These are phyloP conservation scores for Phoma herbarum DNA, from an alignment of 2,329 filamentous ascomycete species.

Conservation along the genomic window DNA sequence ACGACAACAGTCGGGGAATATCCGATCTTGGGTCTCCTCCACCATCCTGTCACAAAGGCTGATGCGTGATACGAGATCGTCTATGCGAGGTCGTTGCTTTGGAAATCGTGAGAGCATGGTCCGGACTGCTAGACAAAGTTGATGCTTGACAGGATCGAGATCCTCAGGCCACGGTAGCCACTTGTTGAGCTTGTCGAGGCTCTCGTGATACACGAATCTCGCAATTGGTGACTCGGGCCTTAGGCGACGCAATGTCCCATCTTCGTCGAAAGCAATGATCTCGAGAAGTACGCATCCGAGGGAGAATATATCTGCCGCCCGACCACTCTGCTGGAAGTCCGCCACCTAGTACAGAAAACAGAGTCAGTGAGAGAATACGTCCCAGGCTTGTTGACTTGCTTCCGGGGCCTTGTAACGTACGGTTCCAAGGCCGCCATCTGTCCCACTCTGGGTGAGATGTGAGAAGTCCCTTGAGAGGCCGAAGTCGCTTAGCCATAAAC, in stretches of 20 bases:
- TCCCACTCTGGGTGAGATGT: conserved; percentile 28
- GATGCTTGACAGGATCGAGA: neutral
- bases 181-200: neutral
- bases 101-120: neutral
- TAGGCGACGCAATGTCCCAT: conserved; percentile 68
- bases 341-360: neutral
- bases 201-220: neutral
- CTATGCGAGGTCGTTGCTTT: neutral
- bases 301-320: conserved; percentile 72
- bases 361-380: no score
- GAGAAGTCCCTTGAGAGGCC: conserved; percentile 35
- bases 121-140: neutral
- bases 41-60: neutral
- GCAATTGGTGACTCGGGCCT: conserved; percentile 49
- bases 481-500: conserved; percentile 33
- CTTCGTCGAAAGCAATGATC: conserved; percentile 64
- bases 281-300: conserved; percentile 77
- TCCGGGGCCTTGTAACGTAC: conserved; percentile 34
- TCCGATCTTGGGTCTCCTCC: neutral
- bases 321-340: conserved; percentile 12
- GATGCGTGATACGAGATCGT: neutral
- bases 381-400: conserved; percentile 1
- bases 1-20: neutral
- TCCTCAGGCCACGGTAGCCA: neutral
- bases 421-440: conserved; percentile 34